Conservation (phyloP, 305 asterid species). For the Fraxinus albicans region DNA sequence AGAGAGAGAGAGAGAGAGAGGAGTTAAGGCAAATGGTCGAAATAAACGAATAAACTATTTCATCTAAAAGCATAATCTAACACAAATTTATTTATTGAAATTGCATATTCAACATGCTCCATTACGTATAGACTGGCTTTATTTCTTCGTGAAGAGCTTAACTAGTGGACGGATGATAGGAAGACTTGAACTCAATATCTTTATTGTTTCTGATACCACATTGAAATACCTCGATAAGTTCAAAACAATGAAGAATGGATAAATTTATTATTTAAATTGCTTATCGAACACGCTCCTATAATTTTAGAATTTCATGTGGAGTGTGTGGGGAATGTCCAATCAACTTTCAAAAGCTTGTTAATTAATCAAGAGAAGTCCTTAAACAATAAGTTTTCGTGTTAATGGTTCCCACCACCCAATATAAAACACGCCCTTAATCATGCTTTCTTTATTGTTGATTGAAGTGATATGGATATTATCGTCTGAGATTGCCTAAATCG, state of each 20-base stretch:
- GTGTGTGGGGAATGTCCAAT: slow-evolving; percentile 37
- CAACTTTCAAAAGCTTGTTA: slow-evolving; percentile 43
- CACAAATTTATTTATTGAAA: background rate
- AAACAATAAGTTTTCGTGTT: slow-evolving; percentile 36
- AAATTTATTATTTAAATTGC: background rate
- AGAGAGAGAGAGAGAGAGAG: slow-evolving; percentile 13
- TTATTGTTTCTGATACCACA: background rate
- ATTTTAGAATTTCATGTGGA: slow-evolving; percentile 15
- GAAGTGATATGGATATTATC: slow-evolving; percentile 73
- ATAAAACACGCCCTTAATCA: slow-evolving; percentile 53
- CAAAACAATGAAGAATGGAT: background rate
- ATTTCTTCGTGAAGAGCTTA: background rate
- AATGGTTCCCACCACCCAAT: slow-evolving; percentile 72
- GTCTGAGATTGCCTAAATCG: slow-evolving; percentile 80
- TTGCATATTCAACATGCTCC: background rate
- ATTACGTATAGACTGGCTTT: background rate
- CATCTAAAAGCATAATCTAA: background rate
- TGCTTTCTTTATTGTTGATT: slow-evolving; percentile 65
- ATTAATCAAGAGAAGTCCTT: slow-evolving; percentile 51
- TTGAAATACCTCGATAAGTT: background rate
- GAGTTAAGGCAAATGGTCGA: background rate
- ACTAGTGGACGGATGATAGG: background rate
- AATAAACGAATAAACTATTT: background rate
- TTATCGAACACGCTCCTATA: background rate
- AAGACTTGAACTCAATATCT: background rate